Conservation (phyloP, 768 basidiomycete species). For the Gymnopilus dilepis region DNA sequence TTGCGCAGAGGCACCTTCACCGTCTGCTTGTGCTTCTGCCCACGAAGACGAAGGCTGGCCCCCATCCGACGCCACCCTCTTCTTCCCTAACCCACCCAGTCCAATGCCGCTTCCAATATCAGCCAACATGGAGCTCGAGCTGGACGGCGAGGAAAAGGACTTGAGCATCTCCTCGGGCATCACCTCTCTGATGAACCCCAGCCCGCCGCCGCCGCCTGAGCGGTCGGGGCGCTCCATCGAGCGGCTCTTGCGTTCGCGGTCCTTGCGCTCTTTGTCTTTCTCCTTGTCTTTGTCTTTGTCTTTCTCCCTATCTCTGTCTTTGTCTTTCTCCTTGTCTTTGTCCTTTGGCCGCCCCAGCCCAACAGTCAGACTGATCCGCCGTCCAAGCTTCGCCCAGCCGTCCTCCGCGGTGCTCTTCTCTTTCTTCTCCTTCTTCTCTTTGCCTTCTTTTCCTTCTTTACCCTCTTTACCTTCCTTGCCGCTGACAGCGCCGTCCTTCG, state of each 20-base stretch:
- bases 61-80: constrained; percentile 15
- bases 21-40: background rate
- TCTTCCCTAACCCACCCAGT: constrained; percentile 1
- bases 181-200: constrained; percentile 23
- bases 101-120: background rate
- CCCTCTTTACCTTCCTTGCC: background rate
- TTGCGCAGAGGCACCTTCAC: background rate
- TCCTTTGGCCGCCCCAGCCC: constrained; percentile 42
- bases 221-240: constrained; percentile 35
- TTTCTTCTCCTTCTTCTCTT: constrained; percentile 36
- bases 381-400: constrained; percentile 67
- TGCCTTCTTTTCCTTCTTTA: constrained; percentile 12
- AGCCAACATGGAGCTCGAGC: background rate
- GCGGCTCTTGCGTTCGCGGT: constrained; percentile 38
- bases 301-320: constrained; percentile 42
- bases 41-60: background rate
- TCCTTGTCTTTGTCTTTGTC: constrained; percentile 34
- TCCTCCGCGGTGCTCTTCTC: constrained; percentile 35
- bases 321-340: constrained; percentile 41
- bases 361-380: constrained; percentile 66
- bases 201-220: constrained; percentile 15
- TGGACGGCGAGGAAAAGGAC: constrained; percentile 16
- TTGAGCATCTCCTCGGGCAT: constrained; percentile 21
- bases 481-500: constrained; percentile 30
- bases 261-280: constrained; percentile 40